phyloP scores from a whole-genome alignment of 352 stramenopile genomes.

The Pythium utonaiense region DNA sequence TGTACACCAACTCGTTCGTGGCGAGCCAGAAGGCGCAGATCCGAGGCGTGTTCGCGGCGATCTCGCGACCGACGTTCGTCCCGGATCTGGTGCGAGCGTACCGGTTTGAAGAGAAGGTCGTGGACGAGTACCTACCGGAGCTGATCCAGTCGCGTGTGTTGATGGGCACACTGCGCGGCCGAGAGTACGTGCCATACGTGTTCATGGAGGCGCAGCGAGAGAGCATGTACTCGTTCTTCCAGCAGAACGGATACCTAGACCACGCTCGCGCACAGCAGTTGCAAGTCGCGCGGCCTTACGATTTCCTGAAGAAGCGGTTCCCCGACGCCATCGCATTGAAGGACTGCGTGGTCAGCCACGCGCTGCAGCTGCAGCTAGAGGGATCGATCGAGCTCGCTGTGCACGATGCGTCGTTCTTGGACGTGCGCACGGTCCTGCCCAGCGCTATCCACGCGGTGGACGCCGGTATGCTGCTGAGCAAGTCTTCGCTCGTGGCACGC shows the following conservation, averaged over 20 bases:
- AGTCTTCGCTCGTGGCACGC: slow-evolving; percentile 35
- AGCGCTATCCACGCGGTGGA: slow-evolving; percentile 47
- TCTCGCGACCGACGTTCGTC: slow-evolving; percentile 67
- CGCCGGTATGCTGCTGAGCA: slow-evolving; percentile 43
- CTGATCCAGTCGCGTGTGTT: slow-evolving; percentile 52
- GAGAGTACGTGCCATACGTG: slow-evolving; percentile 76
- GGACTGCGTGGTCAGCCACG: slow-evolving; percentile 57
- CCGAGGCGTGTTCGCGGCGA: slow-evolving; percentile 58
- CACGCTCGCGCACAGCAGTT: slow-evolving; percentile 52
- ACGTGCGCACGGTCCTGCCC: slow-evolving; percentile 57
- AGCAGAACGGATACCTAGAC: slow-evolving; percentile 79
- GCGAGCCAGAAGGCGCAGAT: slow-evolving; percentile 56
- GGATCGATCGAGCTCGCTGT: slow-evolving; percentile 62
- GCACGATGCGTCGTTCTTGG: slow-evolving; percentile 65
- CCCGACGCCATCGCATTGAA: slow-evolving; percentile 62
- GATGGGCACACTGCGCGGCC: slow-evolving; percentile 56
- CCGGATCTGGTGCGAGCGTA: slow-evolving; percentile 55
- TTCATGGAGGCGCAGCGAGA: slow-evolving; percentile 73
- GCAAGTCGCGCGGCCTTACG: slow-evolving; percentile 59
- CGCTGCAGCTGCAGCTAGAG: slow-evolving; percentile 64
- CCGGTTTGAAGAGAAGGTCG: slow-evolving; percentile 62
- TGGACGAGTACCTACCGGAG: slow-evolving; percentile 54
- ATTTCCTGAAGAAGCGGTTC: slow-evolving; percentile 74
- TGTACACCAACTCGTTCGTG: slow-evolving; percentile 80
- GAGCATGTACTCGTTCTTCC: slow-evolving; percentile 83